Conservation (phyloP, 306 rosid genomes). For the Vigna nakashimae region DNA sequence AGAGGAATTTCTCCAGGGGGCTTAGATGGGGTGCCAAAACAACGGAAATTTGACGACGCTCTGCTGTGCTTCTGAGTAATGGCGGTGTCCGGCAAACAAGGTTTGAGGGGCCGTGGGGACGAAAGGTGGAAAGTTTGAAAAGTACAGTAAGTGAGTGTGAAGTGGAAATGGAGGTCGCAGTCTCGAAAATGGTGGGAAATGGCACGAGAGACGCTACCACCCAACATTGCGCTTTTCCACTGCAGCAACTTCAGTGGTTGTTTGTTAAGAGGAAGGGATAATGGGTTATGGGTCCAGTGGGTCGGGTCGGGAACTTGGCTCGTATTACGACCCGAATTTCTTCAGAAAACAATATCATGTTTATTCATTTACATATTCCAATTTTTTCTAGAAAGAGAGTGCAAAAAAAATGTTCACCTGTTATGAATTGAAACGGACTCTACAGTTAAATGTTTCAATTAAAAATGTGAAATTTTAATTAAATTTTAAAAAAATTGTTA, state of each 20-base stretch:
- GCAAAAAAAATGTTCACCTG: too few relatives aligned
- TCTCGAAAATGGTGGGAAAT: constrained; percentile 64
- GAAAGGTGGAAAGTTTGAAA: constrained; percentile 48
- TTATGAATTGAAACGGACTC: too few relatives aligned
- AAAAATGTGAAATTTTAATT: too few relatives aligned
- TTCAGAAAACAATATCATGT: not conserved
- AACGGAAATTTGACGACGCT: constrained; percentile 26
- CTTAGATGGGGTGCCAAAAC: constrained; percentile 48
- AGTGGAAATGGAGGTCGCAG: constrained; percentile 53
- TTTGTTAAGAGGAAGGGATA: not conserved
- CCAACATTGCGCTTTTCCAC: constrained; percentile 46
- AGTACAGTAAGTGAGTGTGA: constrained; percentile 42
- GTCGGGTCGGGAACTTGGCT: constrained; percentile 15
- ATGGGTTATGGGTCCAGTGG: not conserved
- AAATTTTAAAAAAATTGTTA: too few relatives aligned
- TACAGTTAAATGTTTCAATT: too few relatives aligned
- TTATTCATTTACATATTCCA: too few relatives aligned
- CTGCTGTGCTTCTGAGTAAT: constrained; percentile 15
- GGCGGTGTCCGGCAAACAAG: constrained; percentile 23
- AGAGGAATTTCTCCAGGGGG: constrained; percentile 55
- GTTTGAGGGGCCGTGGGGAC: constrained; percentile 45
- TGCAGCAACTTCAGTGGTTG: constrained; percentile 14
- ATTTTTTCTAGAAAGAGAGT: too few relatives aligned
- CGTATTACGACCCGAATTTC: not conserved
- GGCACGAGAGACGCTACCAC: constrained; percentile 48